Evolutionary conservation across 257 asterid species (phyloP), one percentile per base, ranked within the genome.

Genomic region (Solanum verrucosum): DNA sequence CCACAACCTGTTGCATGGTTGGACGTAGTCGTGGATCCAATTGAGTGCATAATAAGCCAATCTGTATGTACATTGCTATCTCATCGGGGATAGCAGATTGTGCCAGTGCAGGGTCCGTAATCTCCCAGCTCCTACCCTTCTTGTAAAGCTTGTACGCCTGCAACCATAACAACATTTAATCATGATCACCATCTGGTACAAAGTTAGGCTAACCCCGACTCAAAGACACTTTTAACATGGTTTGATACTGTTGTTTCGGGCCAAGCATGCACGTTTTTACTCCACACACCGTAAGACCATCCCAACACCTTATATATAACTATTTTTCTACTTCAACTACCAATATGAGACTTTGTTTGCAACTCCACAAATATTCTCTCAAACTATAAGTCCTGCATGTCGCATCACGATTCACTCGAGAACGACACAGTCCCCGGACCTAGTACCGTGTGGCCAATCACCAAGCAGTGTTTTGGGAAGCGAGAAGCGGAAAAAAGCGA

Each of bases 111-210:
- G 99, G 97, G 73, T 97, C 99, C 92, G 90, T 88, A 25, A 93
- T 68, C 82, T 97, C 99, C 82, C 90, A 82, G 89, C 91, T 92
- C 87, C 92, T 92, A 16, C 94, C 93, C 89, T 96, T 94, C 93
- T 88, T 96, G 98, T 94, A 94, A 63, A 94, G 98, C 89, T 89
- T 93, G 93, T 95, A 93, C 23, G 94, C 98, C 99, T 97, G 89
- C 71, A 91, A 13, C 67, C 29, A 87, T 29, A 86, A 85, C 8
- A 86, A 81, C 25, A 56, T 56, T 56, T 56, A 56, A 56, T 56
- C 84, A 78, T 27, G 15, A 44, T 9, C 38, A 15, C 84, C 63
- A 42, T 7, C 84, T 25, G 29, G 84, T 11, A 27, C 60, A 27
- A 49, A 42, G 38, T 14, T 14, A 25, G 38, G 40, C 67, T 8